Evolutionary conservation across 2,329 filamentous ascomycete species (phyloP), one percentile per base, ranked within the genome.

Genomic region (Phaeosphaeria sp.): DNA sequence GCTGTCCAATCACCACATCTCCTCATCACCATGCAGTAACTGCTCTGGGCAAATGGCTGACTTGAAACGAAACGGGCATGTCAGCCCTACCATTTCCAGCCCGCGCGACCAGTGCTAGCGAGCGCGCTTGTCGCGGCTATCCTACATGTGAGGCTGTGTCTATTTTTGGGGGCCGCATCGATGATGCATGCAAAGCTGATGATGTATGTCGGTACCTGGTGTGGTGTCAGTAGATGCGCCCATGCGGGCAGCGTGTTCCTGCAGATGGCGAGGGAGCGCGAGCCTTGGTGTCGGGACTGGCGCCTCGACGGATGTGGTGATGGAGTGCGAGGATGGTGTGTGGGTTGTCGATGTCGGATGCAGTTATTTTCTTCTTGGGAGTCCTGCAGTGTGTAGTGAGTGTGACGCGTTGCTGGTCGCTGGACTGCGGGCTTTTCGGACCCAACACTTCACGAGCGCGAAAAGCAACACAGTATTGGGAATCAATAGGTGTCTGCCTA

Each of bases 91-190:
- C 30, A 36, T 7, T 36, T 36, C 30, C 11, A 36, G 30, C 55
- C 56, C 61, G 56, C 63, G 62, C 58, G 65, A 58, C 69, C 69
- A 72, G 69, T 68, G 67, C 66, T 71, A 70, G 53, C 33, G 24
- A 25, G 30, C 64, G 68, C 70, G 70, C 53, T 61, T 72, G 56
- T 69, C 66, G 70, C 70, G 69, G 55, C 61, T 73, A 62, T 51
- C 53, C n/a, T n/a, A n/a, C n/a, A n/a, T n/a, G 40, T 52, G 52
- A 57, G 42, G 55, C 48, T 57, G 56, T 56, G 56, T 27, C 68
- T 73, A 73, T 73, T 71, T 71, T 73, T 68, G 68, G 64, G 60
- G 58, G 40, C 56, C 22, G 42, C n/a, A 27, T 47, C 20, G 50
- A 43, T 45, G 56, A 36, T 36, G 30, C 53, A 50, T 55, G 46